These are phyloP conservation scores for Viola pubescens DNA, from an alignment of 441 rosid species.

Conservation along the genomic window DNA sequence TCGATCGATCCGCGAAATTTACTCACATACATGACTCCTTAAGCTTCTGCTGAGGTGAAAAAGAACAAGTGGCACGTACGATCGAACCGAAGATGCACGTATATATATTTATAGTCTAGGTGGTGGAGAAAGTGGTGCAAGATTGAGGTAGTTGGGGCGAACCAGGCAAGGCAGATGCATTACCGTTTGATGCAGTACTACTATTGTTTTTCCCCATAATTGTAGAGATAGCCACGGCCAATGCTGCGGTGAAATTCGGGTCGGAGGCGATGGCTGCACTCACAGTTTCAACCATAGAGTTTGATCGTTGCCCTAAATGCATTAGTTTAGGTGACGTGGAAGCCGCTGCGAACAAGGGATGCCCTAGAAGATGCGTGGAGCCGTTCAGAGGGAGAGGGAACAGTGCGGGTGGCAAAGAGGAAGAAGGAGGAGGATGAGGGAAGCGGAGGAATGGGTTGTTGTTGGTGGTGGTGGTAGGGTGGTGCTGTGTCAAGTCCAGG, in stretches of 20 bases:
- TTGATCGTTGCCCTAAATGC: conserved; percentile 32
- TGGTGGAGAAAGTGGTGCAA: conserved; percentile 85
- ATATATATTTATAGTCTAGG: conserved; percentile 14
- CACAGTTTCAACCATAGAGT: conserved; percentile 56
- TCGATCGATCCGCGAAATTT: no score
- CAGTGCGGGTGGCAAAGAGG: conserved; percentile 9
- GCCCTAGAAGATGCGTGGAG: conserved; percentile 26
- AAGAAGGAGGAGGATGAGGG: conserved; percentile 23
- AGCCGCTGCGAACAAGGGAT: conserved; percentile 25
- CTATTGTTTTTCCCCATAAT: conserved; percentile 32
- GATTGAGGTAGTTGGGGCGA: conserved; percentile 83
- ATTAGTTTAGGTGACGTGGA: not conserved
- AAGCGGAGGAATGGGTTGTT: conserved; percentile 11
- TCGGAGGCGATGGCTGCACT: conserved; percentile 68
- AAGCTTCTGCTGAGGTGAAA: no score
- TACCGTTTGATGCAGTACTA: conserved; percentile 13
- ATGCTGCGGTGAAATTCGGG: conserved; percentile 71
- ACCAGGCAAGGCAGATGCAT: conserved; percentile 31
- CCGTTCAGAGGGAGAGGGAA: conserved; percentile 45
- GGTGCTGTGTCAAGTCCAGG: conserved; percentile 65
- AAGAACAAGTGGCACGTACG: no score
- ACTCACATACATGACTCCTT: no score
- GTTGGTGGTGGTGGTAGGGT: conserved; percentile 1
- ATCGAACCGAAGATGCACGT: not conserved
- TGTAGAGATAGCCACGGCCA: conserved; percentile 67